phyloP scores from a whole-genome alignment of 352 stramenopile genomes.

The Phytophthora constricta region DNA sequence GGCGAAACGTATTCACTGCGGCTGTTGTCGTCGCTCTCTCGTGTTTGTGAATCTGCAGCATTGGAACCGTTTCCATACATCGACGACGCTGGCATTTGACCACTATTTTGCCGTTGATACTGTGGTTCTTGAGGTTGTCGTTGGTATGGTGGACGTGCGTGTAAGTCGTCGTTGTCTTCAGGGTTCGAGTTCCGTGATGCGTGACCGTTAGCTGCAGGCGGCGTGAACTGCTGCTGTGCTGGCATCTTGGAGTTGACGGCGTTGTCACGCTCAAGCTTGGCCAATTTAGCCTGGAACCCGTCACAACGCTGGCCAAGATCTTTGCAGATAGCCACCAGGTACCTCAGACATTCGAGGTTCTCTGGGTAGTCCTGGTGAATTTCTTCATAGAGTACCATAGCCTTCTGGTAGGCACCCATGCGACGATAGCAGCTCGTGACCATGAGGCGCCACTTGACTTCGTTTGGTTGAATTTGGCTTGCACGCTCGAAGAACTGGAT shows the following conservation, averaged over 20 bases:
- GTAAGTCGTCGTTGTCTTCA: constrained; percentile 27
- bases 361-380: constrained; percentile 95
- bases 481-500: constrained; percentile 97
- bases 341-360: constrained; percentile 92
- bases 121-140: constrained; percentile 34
- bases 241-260: constrained; percentile 49
- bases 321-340: constrained; percentile 95
- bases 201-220: constrained; percentile 31
- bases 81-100: constrained; percentile 10
- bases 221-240: constrained; percentile 34
- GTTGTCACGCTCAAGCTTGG: constrained; percentile 87
- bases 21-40: constrained; percentile 36
- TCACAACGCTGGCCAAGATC: constrained; percentile 93
- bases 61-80: constrained; percentile 35
- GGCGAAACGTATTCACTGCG: constrained; percentile 52
- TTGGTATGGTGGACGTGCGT: constrained; percentile 27
- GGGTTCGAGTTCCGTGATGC: constrained; percentile 21
- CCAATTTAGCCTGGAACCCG: constrained; percentile 92
- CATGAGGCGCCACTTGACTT: constrained; percentile 98
- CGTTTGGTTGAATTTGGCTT: constrained; percentile 93
- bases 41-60: constrained; percentile 25
- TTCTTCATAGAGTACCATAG: constrained; percentile 94
- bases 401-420: constrained; percentile 93
- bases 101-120: constrained; percentile 34
- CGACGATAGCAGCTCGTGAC: constrained; percentile 96